Base-by-base conservation (phyloP, 2,329 filamentous ascomycete genomes). In the Fusarium xylarioides region DNA sequence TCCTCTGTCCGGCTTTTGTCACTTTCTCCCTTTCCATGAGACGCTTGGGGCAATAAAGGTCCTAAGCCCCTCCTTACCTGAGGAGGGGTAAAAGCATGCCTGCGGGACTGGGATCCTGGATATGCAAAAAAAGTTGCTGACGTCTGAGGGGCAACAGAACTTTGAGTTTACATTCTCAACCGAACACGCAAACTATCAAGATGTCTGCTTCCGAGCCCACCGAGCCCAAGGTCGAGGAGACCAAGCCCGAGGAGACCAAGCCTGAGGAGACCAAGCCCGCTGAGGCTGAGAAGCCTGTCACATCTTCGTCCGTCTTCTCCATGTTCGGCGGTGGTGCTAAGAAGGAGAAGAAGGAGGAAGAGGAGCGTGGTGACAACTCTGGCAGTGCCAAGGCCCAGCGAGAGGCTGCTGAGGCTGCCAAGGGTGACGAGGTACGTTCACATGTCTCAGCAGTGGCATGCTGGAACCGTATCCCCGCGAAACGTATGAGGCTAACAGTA, bases 251-350 rank as follows among this genome's bases (percentile, higher is more conserved):
- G 71, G 78, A 78, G 74, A 76, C 69, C 63, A 77, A 77, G 76
- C 68, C 74, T 15, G 62, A 68, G 38, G 71, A 74, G 74, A 76
- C 71, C 30, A 52, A 52, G 49, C 49, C 49, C n/a, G 58, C 73
- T 26, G 73, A 76, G 37, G 76, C 75, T 37, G 78, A 79, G 47
- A 77, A 84, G 79, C 82, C 86, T 64, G 85, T 88, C 62, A 89
- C 86, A 71, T 86, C 87, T 23, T 90, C 90, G 14, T 88, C 89
- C 77, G 93, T 98, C 74, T 98, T 98, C 88, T 95, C 94, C 84
- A 98, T 99, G 96, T 99, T 99, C 81, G 96, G 96, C 78, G 96
- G 96, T 74, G 96, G 96, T 71, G 93, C 93, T 69, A 97, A 97
- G 91, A 98, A 97, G 88, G 94, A 96, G 86, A 95, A 94, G 89